Conservation (phyloP, 2,329 filamentous ascomycete genomes). For the Aspergillus oerlinghausenensis region DNA sequence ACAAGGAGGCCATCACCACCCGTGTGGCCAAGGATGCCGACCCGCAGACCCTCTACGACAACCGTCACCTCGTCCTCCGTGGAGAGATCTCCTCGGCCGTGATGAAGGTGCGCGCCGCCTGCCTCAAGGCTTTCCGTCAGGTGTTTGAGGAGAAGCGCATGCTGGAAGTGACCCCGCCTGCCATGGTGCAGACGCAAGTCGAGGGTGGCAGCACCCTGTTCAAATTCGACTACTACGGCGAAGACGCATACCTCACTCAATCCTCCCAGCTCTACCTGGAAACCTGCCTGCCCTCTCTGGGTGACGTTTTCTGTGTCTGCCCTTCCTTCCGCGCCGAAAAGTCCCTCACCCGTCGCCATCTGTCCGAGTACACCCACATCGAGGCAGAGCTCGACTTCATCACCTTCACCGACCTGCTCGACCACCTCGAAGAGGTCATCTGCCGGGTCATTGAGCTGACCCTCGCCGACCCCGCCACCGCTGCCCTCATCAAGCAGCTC, state of each 20-base stretch:
- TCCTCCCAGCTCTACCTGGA: conserved; percentile 97
- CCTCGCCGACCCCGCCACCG: conserved; percentile 67
- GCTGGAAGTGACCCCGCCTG: conserved; percentile 81
- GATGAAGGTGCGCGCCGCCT: conserved; percentile 78
- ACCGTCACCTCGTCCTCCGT: conserved; percentile 78
- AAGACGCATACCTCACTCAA: conserved; percentile 90
- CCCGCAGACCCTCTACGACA: conserved; percentile 70
- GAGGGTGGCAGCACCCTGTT: conserved; percentile 92
- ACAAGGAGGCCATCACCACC: conserved; percentile 89
- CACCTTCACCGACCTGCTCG: conserved; percentile 80
- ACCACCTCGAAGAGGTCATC: conserved; percentile 81
- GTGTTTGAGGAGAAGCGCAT: conserved; percentile 72
- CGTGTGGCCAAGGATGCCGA: conserved; percentile 65
- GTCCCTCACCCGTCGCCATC: conserved; percentile 84
- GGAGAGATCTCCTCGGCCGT: conserved; percentile 79
- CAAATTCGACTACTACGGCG: conserved; percentile 81
- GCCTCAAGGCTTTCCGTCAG: conserved; percentile 75
- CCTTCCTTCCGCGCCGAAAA: conserved; percentile 99
- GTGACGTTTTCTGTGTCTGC: conserved; percentile 96
- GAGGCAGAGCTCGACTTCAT: conserved; percentile 97
- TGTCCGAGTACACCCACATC: conserved; percentile 95
- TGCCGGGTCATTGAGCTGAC: conserved; percentile 78
- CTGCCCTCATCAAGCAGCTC: conserved; percentile 71
- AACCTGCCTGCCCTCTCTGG: conserved; percentile 83
- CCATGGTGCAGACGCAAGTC: conserved; percentile 90